Evolutionary conservation across 2,329 filamentous ascomycete species (phyloP), one percentile per base, ranked within the genome.

Genomic region (Xylariales sp.): DNA sequence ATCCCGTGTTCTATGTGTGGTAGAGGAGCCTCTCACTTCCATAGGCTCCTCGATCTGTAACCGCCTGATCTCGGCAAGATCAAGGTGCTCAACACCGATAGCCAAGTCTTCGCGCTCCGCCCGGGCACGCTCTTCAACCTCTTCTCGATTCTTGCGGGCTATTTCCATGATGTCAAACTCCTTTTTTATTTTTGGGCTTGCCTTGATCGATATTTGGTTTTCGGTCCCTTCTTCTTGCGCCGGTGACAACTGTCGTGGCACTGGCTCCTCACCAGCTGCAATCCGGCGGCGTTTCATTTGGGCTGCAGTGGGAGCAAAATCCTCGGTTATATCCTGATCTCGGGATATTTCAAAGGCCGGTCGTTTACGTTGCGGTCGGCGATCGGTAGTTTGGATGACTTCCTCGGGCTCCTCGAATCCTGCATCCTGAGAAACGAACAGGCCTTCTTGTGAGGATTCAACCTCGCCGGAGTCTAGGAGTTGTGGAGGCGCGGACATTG

Each of bases 31-130:
- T 17, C 69, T 73, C 0, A 96, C 57, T 7, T 84, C 72, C 62
- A 95, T 86, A 45, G 84, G 76, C 53, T 93, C 87, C 2, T 95
- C 74, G 13, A 89, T 78, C 4, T 85, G 84, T 3, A 94, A 67
- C 12, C 82, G 78, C 18, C 81, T 81, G 43, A 95, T 81, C 29
- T 83, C 76, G 2, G 79, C 74, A 20, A 94, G 73, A 43, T 90
- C 81, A 38, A 91, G 77, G 43, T 83, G 77, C 3, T 69, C 85
- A 29, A 53, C 74, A 46, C 63, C 69, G 51, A 59, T 72, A 48
- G 56, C 80, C 33, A 68, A 60, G 19, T 72, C 69, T 43, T 75
- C 72, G 12, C 68, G 68, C 52, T 83, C 77, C 1, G 67, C 69
- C 16, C 65, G 66, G 4, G 70, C 69, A 2, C 62, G 67, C n/a